Base-by-base conservation (phyloP, 1,139 yeast genomes). In the Blastobotrys indianensis region DNA sequence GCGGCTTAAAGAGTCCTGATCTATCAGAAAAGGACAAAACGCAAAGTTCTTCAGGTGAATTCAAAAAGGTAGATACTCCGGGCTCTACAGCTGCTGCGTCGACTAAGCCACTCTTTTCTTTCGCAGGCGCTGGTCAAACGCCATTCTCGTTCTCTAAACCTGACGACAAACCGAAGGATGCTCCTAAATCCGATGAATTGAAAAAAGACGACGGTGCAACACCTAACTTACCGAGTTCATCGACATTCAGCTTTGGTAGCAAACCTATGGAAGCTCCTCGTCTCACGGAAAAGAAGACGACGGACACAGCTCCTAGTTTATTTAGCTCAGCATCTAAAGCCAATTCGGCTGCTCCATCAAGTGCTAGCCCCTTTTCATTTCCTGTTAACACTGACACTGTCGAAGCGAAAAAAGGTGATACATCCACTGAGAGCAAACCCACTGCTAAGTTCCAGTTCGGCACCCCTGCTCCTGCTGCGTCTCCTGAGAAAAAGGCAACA, bases 301-400 rank as follows among this genome's bases (percentile, higher is more conserved):
- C 12, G 32, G 13, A 31, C 5, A 10, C 32, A 31, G 32, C 32
- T 40, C 15, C 17, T 38, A 51, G 4, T 51, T 46, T 33, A 41
- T 59, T 68, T 2, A 61, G 57, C 2, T 49, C 41, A n/a, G 36
- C 42, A 1, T 42, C 38, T 8, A 41, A 8, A 5, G 3, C 12
- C 4, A 13, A n/a, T 5, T 12, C 17, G 15, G 8, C 13, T 13
- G 28, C 28, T n/a, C 30, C 31, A 16, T 23, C 40, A 4, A 29
- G 12, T 10, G 15, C 3, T 23, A 25, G 40, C 23, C 40, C n/a
- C 4, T 8, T 9, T 8, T n/a, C 13, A 32, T 12, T 8, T 16
- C 7, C 25, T 7, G 25, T 4, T 20, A 20, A 7, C 25, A 20
- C 25, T 4, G 7, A 4, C 25, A 20, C 4, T 20, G 7, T 7